Evolutionary conservation across 768 basidiomycete genomes (phyloP).

Genomic region (Lactifluus subvellereus): DNA sequence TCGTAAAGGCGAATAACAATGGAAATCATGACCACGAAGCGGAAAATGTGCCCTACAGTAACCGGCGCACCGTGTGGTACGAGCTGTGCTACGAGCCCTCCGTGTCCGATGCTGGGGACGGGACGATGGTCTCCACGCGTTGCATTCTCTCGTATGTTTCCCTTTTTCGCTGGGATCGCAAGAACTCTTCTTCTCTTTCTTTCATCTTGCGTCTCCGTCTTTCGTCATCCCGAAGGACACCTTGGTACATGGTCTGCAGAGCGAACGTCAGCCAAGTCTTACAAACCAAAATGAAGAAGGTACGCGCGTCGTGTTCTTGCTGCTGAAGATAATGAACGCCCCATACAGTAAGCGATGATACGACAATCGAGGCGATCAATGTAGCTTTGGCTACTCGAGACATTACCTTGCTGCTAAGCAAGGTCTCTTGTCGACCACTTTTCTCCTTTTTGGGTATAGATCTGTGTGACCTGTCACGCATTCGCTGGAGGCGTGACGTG

Average conservation of each 20-base stretch:
- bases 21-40: too few relatives aligned
- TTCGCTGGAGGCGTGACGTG: too few relatives aligned
- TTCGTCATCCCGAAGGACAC: slow-evolving; percentile 85
- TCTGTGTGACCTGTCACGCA: too few relatives aligned
- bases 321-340: slow-evolving; percentile 85
- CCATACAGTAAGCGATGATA: slow-evolving; percentile 73
- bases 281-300: not conserved
- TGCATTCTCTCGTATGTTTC: slow-evolving; percentile 59
- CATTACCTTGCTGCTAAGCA: slow-evolving; percentile 37
- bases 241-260: slow-evolving; percentile 80
- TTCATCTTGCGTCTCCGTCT: slow-evolving; percentile 66
- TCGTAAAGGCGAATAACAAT: too few relatives aligned
- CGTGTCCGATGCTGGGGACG: not conserved
- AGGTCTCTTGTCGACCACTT: too few relatives aligned
- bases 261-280: not conserved
- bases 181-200: slow-evolving; percentile 56
- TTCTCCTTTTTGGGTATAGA: too few relatives aligned
- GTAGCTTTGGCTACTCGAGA: slow-evolving; percentile 71
- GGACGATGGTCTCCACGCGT: slow-evolving; percentile 22
- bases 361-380: slow-evolving; percentile 55
- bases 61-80: not conserved
- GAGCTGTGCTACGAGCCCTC: not conserved
- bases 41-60: not conserved
- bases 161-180: slow-evolving; percentile 56
- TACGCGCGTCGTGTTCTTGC: slow-evolving; percentile 72